phyloP scores from a whole-genome alignment of 805 yeast species.

The Kluyveromyces wickerhamii region DNA sequence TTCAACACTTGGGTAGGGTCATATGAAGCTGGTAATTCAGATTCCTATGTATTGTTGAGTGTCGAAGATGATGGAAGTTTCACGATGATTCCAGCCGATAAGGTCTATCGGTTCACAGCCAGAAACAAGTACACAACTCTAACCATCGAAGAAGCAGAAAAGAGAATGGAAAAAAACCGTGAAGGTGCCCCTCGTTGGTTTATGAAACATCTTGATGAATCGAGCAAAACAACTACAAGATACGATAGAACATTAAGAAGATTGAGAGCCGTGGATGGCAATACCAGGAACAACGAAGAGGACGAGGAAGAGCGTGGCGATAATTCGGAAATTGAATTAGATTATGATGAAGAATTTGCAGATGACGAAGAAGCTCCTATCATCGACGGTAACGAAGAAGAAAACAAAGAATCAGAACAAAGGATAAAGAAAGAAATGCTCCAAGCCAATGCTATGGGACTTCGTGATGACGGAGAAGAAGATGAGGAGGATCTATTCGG shows the following conservation, averaged over 20 bases:
- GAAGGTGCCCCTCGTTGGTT: slow-evolving; percentile 84
- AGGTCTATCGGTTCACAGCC: slow-evolving; percentile 87
- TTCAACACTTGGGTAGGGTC: slow-evolving; percentile 91
- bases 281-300: slow-evolving; percentile 30
- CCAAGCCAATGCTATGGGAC: slow-evolving; percentile 64
- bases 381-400: slow-evolving; percentile 92
- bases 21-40: slow-evolving; percentile 84
- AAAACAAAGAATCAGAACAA: slow-evolving; percentile 79
- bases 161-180: slow-evolving; percentile 73
- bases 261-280: slow-evolving; percentile 42
- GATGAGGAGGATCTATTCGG: slow-evolving; percentile 66
- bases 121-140: slow-evolving; percentile 89
- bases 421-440: slow-evolving; percentile 80
- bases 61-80: slow-evolving; percentile 77
- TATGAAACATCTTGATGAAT: slow-evolving; percentile 78
- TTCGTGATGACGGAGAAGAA: slow-evolving; percentile 53
- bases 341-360: slow-evolving; percentile 93
- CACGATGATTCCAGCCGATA: slow-evolving; percentile 91
- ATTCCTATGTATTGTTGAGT: slow-evolving; percentile 76
- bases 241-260: slow-evolving; percentile 41
- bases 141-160: slow-evolving; percentile 94
- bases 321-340: slow-evolving; percentile 86
- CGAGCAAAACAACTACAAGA: slow-evolving; percentile 43
- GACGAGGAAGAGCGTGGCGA: slow-evolving; percentile 43
- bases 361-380: slow-evolving; percentile 99